These are phyloP conservation scores for Prunus fruticosa DNA, from an alignment of 306 rosid species.

Conservation along the genomic window DNA sequence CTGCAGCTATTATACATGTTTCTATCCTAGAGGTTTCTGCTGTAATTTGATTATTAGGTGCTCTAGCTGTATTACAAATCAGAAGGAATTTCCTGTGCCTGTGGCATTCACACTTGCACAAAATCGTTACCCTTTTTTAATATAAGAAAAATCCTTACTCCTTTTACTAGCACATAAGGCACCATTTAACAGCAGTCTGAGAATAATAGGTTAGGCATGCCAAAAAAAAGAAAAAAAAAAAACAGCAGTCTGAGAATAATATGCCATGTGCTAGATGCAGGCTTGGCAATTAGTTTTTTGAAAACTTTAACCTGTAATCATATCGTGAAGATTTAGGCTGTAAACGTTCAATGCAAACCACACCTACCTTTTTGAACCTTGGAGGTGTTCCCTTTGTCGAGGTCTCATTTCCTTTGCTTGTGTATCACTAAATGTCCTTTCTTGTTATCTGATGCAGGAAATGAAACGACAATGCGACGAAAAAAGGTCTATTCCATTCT, in stretches of 20 bases:
- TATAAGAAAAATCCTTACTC: no score
- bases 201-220: background rate
- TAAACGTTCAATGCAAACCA: background rate
- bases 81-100: background rate
- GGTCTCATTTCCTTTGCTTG: constrained; percentile 8
- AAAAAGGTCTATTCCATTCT: constrained; percentile 50
- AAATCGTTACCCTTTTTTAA: background rate
- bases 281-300: background rate
- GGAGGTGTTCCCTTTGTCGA: background rate
- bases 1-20: constrained; percentile 1
- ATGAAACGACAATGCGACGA: constrained; percentile 94
- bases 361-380: constrained; percentile 3
- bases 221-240: background rate
- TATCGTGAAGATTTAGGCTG: background rate
- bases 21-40: background rate
- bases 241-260: background rate
- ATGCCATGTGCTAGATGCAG: background rate
- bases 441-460: constrained; percentile 56
- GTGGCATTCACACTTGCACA: background rate
- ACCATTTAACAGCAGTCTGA: background rate
- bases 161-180: background rate
- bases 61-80: background rate
- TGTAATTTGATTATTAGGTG: background rate
- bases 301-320: background rate
- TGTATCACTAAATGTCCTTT: constrained; percentile 24